Percentiles rank a stretch among this genome's conserved stretches.
phyloP scores from a whole-genome alignment of 805 yeast species.

The Pichia ethanolica region DNA sequence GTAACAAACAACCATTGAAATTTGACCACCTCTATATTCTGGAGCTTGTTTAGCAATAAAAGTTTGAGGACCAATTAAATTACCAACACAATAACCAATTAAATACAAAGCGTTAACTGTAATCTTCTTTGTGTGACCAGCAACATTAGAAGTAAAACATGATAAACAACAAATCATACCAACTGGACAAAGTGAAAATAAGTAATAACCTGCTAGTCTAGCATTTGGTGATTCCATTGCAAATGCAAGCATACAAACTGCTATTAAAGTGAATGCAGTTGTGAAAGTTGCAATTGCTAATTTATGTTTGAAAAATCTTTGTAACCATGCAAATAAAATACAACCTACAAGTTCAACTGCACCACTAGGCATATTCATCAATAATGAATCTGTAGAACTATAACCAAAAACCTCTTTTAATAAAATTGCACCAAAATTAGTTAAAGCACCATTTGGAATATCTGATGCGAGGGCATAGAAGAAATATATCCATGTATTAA shows the following conservation, averaged over 20 bases:
- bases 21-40: slow-evolving; percentile 46
- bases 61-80: slow-evolving; percentile 67
- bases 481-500: slow-evolving; percentile 39
- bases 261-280: slow-evolving; percentile 10
- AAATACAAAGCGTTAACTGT: slow-evolving; percentile 51
- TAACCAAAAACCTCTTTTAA: slow-evolving; percentile 27
- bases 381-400: not conserved
- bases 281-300: slow-evolving; percentile 17
- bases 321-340: slow-evolving; percentile 25
- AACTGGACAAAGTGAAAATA: slow-evolving; percentile 19
- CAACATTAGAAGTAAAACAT: slow-evolving; percentile 42
- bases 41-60: slow-evolving; percentile 54
- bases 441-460: slow-evolving; percentile 33
- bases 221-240: slow-evolving; percentile 13
- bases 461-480: slow-evolving; percentile 15
- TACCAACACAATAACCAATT: slow-evolving; percentile 61
- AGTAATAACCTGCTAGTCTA: slow-evolving; percentile 26
- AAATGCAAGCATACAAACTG: slow-evolving; percentile 17
- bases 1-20: slow-evolving; percentile 32
- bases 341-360: slow-evolving; percentile 27
- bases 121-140: slow-evolving; percentile 71
- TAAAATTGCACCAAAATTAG: slow-evolving; percentile 40
- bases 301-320: slow-evolving; percentile 20
- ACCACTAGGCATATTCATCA: slow-evolving; percentile 24
- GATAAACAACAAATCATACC: slow-evolving; percentile 27